A percentile compares a stretch with the other conserved stretches of the same genome.
Conservation (phyloP, 2,329 filamentous ascomycete genomes). For the Metarhizium robertsii region DNA sequence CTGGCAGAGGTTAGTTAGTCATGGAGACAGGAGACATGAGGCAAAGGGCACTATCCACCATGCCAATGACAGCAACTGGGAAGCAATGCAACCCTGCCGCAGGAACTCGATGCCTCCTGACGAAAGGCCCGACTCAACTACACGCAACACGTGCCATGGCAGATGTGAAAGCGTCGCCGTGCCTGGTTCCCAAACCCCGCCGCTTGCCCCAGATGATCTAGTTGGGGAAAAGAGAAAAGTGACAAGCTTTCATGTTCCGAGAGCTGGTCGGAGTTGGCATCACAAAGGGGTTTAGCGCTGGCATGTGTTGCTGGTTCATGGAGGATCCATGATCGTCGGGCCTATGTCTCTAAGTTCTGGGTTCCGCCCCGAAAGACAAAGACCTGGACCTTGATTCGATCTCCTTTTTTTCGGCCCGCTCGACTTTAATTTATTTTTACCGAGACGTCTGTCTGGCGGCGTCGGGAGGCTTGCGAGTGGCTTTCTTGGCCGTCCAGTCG, state of each 20-base stretch:
- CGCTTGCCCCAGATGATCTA: not conserved
- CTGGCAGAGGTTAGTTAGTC: not conserved
- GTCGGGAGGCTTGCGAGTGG: not conserved
- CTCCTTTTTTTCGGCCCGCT: not conserved
- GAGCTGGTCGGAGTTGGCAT: not conserved
- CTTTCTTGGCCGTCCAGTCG: not conserved
- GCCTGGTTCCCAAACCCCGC: not conserved
- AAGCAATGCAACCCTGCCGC: constrained; percentile 2
- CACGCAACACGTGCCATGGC: constrained; percentile 4
- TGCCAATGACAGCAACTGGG: not conserved
- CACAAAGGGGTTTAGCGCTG: not conserved
- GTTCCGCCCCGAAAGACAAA: not conserved
- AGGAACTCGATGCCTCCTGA: constrained; percentile 8
- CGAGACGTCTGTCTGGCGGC: not conserved
- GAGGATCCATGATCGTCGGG: not conserved
- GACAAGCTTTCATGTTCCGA: not conserved
- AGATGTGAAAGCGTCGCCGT: not conserved
- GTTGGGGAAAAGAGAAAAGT: not conserved
- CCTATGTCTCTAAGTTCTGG: not conserved
- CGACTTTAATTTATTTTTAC: not conserved
- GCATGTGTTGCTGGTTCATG: not conserved
- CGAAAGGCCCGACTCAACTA: constrained; percentile 9
- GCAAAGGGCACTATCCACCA: not conserved
- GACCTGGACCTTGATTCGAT: not conserved
- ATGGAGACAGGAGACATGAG: not conserved